Base-by-base conservation (phyloP, 805 yeast species). In the Candida insectorum region DNA sequence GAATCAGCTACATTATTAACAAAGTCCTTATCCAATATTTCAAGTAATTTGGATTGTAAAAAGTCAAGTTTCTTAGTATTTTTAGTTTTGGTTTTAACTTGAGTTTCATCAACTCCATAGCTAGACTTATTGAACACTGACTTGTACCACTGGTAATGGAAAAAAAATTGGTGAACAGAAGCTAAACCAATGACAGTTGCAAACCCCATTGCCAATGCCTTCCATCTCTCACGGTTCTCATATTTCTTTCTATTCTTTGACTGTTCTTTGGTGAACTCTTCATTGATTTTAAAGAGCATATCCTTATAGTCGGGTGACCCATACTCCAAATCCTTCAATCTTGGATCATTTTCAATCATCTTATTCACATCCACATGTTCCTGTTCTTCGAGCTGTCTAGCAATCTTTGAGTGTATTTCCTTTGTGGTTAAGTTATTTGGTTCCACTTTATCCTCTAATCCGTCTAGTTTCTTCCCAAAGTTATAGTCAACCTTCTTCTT, bases 171-270 rank as follows among this genome's bases (percentile, higher is more conserved):
- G 44, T 66, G 73, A 1, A 54, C 60, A 13, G 69, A 62, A 7
- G 69, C 31, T 1, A 70, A 47, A 4, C 62, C 66, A 10, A 58
- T 55, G 4, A 78, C 43, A 1, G 65, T 52, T 5, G 54, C 37
- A 0, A 65, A 16, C 3, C 83, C 82, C 11, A 61, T 45, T 0
- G 60, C 57, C 3, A 66, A 46, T 0, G 75, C 77, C 41, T 71
- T 69, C 31, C 69, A 38, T 32, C 71, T 58, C 46, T 72, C 73
- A 24, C 52, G 54, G 33, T 58, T 43, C 45, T 73, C 77, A 39
- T 55, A 60, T 16, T 60, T 41, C 37, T 49, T 44, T 16, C 52
- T 36, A 16, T 54, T 43, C 26, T 47, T 56, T 28, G 52, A 54
- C 26, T 58, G 63, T 13, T 52, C 45, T 16, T 33, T 24, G 29